phyloP scores from a whole-genome alignment of 2,329 filamentous ascomycete genomes.

The Dothidotthia symphoricarpi region DNA sequence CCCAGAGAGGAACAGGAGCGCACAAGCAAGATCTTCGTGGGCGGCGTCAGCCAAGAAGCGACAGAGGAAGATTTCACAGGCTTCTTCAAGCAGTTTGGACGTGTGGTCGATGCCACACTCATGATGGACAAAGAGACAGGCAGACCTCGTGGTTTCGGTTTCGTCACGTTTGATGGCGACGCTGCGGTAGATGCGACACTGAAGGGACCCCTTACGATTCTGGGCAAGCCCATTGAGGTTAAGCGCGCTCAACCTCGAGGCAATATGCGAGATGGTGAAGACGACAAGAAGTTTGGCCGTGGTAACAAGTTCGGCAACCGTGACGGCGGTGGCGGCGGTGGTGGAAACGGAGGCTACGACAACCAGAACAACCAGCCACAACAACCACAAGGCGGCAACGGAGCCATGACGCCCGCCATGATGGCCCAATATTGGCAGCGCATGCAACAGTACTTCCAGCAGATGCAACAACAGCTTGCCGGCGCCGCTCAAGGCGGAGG shows the following conservation, averaged over 20 bases:
- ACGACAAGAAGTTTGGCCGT: conserved; percentile 50
- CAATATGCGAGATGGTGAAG: conserved; percentile 89
- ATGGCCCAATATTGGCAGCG: conserved; percentile 99
- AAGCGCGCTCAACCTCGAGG: conserved; percentile 96
- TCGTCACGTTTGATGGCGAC: conserved; percentile 97
- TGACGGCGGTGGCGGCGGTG: conserved; percentile 29
- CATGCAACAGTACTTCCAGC: conserved; percentile 95
- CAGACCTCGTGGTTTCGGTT: conserved; percentile 92
- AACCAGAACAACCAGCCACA: conserved; percentile 51
- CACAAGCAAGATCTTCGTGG: conserved; percentile 98
- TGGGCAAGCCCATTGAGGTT: conserved; percentile 94
- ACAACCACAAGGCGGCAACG: conserved; percentile 42
- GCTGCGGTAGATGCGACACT: conserved; percentile 91
- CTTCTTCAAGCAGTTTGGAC: conserved; percentile 94
- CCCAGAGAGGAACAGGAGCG: conserved; percentile 97
- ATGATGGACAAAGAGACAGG: conserved; percentile 99
- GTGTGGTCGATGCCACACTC: conserved; percentile 92
- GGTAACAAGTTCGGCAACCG: conserved; percentile 41
- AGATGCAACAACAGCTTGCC: conserved; percentile 92
- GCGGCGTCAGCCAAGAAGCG: conserved; percentile 94
- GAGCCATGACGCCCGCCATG: conserved; percentile 86
- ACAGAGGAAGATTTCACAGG: conserved; percentile 94
- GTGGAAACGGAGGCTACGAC: conserved; percentile 46
- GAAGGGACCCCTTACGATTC: conserved; percentile 80
- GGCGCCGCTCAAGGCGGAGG: conserved; percentile 36